Evolutionary conservation across 371 early-diverging fungal genomes (phyloP).

Genomic region (Catenaria anguillulae): DNA sequence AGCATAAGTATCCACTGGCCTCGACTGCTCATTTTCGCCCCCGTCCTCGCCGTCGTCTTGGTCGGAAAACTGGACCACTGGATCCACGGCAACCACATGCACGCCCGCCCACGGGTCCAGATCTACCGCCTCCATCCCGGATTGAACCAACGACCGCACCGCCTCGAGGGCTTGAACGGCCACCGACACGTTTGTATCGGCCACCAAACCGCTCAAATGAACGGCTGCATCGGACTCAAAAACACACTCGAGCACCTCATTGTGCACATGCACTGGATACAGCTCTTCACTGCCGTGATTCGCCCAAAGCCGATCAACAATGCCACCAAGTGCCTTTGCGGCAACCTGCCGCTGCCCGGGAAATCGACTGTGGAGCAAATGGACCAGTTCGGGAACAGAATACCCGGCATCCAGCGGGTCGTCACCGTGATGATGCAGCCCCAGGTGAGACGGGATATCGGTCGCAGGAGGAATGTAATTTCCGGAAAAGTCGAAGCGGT

Average conservation of each 20-base stretch:
- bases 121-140: not conserved
- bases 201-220: conserved; percentile 39
- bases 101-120: not conserved
- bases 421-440: conserved; percentile 79
- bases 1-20: too few relatives aligned
- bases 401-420: conserved; percentile 73
- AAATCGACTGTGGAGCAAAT: conserved; percentile 62
- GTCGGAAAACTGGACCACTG: not conserved
- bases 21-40: too few relatives aligned
- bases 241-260: conserved; percentile 11
- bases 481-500: conserved; percentile 67
- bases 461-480: conserved; percentile 25
- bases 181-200: conserved; percentile 45
- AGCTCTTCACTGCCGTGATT: too few relatives aligned
- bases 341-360: conserved; percentile 66
- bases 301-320: conserved; percentile 26
- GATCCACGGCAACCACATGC: not conserved
- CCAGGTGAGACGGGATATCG: conserved; percentile 41
- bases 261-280: conserved; percentile 15
- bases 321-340: conserved; percentile 41
- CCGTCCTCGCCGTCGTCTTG: not conserved
- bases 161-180: conserved; percentile 35
- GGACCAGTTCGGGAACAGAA: conserved; percentile 63
- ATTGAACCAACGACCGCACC: conserved; percentile 14
- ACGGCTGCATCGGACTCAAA: not conserved